These are phyloP conservation scores for Penicillium sp. DNA, from an alignment of 2,329 filamentous ascomycete genomes.

Conservation along the genomic window DNA sequence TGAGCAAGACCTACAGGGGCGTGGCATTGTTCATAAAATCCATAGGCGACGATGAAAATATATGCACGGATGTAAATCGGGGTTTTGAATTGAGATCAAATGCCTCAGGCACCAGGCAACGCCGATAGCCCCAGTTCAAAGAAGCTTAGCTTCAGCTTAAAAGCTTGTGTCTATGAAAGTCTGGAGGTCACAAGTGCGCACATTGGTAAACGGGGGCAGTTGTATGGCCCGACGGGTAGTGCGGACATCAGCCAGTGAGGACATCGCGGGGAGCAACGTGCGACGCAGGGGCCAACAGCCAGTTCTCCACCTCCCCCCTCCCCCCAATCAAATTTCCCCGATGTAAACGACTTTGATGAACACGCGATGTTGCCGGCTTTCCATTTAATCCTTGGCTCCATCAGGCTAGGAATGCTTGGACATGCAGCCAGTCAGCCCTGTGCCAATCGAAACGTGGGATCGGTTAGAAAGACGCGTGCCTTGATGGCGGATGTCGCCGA, in stretches of 20 bases:
- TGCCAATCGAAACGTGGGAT: conserved; percentile 18
- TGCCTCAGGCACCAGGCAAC: no score
- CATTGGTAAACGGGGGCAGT: neutral
- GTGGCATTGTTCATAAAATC: no score
- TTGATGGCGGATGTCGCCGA: neutral
- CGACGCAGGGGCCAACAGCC: neutral
- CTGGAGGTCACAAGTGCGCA: neutral
- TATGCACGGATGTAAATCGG: no score
- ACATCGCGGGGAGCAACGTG: conserved; percentile 1
- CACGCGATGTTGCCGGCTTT: neutral
- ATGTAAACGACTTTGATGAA: neutral
- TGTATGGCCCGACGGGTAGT: neutral
- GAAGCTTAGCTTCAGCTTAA: no score
- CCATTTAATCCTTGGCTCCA: neutral
- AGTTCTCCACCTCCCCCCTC: neutral
- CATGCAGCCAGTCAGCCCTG: conserved; percentile 17
- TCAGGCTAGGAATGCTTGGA: neutral
- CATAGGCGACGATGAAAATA: no score
- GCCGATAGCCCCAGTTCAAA: no score
- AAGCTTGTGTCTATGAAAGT: no score
- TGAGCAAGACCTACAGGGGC: no score
- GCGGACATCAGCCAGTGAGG: neutral
- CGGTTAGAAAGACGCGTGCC: neutral
- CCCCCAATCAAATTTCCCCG: neutral
- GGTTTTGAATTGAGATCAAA: no score